Evolutionary conservation across 2,329 filamentous ascomycete species (phyloP).

Genomic region (Cryphonectria parasitica): DNA sequence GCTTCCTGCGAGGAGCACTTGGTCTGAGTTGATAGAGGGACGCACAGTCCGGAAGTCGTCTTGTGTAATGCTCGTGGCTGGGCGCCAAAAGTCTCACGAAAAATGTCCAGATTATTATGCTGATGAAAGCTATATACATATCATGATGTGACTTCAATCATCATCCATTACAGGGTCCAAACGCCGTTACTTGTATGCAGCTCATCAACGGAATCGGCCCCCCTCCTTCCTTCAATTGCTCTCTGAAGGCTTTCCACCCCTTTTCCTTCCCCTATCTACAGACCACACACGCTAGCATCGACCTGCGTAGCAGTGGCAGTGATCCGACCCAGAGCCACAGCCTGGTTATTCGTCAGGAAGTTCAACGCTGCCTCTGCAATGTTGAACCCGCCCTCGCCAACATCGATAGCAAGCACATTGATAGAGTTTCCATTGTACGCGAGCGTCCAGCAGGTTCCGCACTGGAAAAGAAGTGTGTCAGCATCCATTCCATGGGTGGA

Average conservation of each 20-base stretch:
- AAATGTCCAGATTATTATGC: not conserved
- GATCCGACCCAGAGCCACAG: constrained; percentile 53
- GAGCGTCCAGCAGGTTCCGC: constrained; percentile 63
- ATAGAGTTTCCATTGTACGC: constrained; percentile 55
- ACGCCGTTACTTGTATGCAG: not conserved
- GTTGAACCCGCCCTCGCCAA: constrained; percentile 55
- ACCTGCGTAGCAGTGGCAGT: constrained; percentile 54
- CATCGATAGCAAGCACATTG: constrained; percentile 61
- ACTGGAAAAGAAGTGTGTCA: constrained; percentile 39
- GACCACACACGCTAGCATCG: constrained; percentile 45
- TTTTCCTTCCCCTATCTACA: not conserved
- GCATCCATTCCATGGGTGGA: not conserved
- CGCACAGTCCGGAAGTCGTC: not conserved
- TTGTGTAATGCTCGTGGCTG: not conserved
- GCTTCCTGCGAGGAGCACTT: constrained; percentile 35
- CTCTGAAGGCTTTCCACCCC: not conserved
- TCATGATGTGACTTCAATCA: not conserved
- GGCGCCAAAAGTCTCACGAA: not conserved
- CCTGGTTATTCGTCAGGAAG: constrained; percentile 56
- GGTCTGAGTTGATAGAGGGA: not conserved
- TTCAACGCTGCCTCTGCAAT: constrained; percentile 61
- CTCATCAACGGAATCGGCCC: not conserved
- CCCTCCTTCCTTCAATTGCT: not conserved
- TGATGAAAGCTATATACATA: not conserved
- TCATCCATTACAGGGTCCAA: not conserved